A percentile compares a stretch with the other conserved stretches of the same genome.
Evolutionary conservation across 208 protist genomes (phyloP).

Genomic region (Angomonas ambiguus): DNA sequence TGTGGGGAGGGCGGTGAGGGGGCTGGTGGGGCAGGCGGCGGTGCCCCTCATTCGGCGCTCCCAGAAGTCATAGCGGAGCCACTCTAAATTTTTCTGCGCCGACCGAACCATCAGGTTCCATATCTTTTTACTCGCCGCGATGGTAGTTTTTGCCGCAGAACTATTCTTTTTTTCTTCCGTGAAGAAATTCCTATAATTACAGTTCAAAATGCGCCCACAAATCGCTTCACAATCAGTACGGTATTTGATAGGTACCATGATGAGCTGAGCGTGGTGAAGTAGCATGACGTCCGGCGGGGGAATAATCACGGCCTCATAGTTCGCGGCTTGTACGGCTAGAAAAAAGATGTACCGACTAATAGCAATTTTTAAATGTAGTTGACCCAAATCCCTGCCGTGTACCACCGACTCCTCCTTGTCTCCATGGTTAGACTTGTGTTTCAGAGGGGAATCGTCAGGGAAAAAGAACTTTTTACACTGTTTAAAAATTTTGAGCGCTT

Average conservation of each 20-base stretch:
- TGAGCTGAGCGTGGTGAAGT: constrained; percentile 82
- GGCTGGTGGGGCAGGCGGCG: not conserved
- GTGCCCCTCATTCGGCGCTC: constrained; percentile 29
- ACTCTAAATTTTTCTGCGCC: constrained; percentile 60
- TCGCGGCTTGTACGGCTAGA: constrained; percentile 81
- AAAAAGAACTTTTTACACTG: constrained; percentile 68
- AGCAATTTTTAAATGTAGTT: constrained; percentile 50
- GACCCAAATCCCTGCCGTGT: constrained; percentile 16
- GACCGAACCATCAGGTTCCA: constrained; percentile 88
- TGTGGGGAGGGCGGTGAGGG: not conserved
- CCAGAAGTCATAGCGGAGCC: constrained; percentile 89
- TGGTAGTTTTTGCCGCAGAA: constrained; percentile 46
- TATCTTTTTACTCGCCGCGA: constrained; percentile 59
- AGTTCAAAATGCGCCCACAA: constrained; percentile 75
- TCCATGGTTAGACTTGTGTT: not conserved
- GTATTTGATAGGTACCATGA: constrained; percentile 58
- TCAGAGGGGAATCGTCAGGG: constrained; percentile 4
- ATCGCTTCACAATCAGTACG: constrained; percentile 82
- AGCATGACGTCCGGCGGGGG: constrained; percentile 86
- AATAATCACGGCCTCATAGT: constrained; percentile 84
- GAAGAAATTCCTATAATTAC: constrained; percentile 85
- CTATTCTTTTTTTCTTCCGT: constrained; percentile 43
- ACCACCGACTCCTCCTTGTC: constrained; percentile 2
- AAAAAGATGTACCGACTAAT: constrained; percentile 89
- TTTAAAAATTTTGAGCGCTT: constrained; percentile 50